Base-by-base conservation (phyloP, 441 rosid genomes). In the Melastoma candidum region DNA sequence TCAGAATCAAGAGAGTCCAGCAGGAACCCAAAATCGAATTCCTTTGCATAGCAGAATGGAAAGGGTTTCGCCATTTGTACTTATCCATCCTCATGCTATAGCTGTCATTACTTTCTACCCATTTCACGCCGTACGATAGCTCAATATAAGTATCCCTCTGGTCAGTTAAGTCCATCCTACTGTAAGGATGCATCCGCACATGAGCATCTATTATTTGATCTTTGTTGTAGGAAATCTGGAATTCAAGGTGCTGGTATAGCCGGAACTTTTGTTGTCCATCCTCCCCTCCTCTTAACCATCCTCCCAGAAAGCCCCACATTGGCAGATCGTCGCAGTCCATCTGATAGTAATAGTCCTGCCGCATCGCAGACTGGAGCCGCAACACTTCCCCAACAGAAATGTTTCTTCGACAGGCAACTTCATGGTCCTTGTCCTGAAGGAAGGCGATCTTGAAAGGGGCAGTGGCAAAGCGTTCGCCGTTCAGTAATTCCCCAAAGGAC, bases 391-490 rank as follows among this genome's bases (percentile, higher is more conserved):
- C 51, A 0, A 14, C 47, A 44, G 51, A 51, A 50, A 60, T 45
- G 27, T 39, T 60, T 57, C 46, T 60, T 49, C 27, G 25, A 51
- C 64, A 60, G 0, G 11, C 49, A 12, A 26, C 54, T 12, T 7
- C 64, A 26, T 17, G 48, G 14, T 52, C 10, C 36, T 60, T 52
- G 25, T 12, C 48, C 17, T 44, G 26, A 27, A 60, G 57, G 44
- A 52, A 60, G 25, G 27, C 11, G 6, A 52, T 14, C 5, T 46
- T 0, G 26, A 2, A 51, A 1, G 49, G 63, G 26, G 63, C 48
- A 50, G 24, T 59, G 11, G 51, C 49, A 5, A 59, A 26, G 9
- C 48, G 63, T 50, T 50, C 63, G 11, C 63, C 63, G 50, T 13
- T 50, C 49, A 59, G 12, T 44, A 51, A 13, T 39, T 46, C 57